Evolutionary conservation across 768 basidiomycete species (phyloP).

Genomic region (Xerocomellus dryophilus): DNA sequence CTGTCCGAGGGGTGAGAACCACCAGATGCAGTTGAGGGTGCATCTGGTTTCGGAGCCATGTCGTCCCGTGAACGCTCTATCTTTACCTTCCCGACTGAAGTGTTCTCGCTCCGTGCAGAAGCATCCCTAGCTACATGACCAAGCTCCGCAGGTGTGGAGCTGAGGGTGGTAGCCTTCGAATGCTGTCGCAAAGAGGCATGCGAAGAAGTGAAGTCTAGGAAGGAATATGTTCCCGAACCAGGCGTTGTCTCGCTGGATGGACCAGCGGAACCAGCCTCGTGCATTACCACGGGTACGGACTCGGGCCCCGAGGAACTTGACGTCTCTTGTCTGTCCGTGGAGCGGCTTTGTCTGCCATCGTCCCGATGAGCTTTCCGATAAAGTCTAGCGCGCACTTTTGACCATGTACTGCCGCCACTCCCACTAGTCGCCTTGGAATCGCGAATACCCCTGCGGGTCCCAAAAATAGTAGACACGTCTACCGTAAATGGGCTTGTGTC

Average conservation of each 20-base stretch:
- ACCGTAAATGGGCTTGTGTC: slow-evolving; percentile 47
- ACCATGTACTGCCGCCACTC: slow-evolving; percentile 29
- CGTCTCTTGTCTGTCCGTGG: slow-evolving; percentile 17
- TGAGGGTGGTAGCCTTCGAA: slow-evolving; percentile 28
- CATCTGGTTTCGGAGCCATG: slow-evolving; percentile 26
- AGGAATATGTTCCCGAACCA: slow-evolving; percentile 33
- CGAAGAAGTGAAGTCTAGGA: slow-evolving; percentile 32
- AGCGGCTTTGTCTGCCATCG: slow-evolving; percentile 24
- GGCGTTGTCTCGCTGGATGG: slow-evolving; percentile 23
- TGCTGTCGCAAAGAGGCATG: slow-evolving; percentile 21
- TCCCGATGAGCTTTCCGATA: slow-evolving; percentile 32
- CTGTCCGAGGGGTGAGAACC: slow-evolving; percentile 28
- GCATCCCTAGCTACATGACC: slow-evolving; percentile 18
- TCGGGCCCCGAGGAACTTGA: slow-evolving; percentile 28
- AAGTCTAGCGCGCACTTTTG: slow-evolving; percentile 29
- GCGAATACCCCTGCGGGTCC: slow-evolving; percentile 13
- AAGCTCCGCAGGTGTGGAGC: slow-evolving; percentile 26
- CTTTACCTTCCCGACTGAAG: slow-evolving; percentile 17
- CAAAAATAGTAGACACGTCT: slow-evolving; percentile 36
- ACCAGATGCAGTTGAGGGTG: slow-evolving; percentile 32
- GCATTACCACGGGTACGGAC: slow-evolving; percentile 32
- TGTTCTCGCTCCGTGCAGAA: slow-evolving; percentile 18
- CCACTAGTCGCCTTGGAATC: slow-evolving; percentile 24
- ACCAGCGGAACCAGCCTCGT: slow-evolving; percentile 15
- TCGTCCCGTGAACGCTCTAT: slow-evolving; percentile 20